phyloP scores from a whole-genome alignment of 768 basidiomycete species.

The Russula abietina region DNA sequence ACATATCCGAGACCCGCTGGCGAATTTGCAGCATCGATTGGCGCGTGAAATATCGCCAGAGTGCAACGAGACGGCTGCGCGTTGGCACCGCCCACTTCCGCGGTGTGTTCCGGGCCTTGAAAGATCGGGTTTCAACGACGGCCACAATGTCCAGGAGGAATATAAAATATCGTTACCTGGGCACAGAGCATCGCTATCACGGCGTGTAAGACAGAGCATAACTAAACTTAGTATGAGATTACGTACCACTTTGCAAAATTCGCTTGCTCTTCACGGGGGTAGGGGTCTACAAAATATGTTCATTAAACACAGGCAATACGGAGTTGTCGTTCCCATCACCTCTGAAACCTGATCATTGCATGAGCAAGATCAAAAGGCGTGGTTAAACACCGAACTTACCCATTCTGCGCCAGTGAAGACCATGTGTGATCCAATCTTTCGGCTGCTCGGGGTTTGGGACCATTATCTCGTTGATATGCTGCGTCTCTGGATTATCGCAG shows the following conservation, averaged over 20 bases:
- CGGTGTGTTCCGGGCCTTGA: slow-evolving; percentile 47
- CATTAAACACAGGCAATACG: background rate
- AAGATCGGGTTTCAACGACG: background rate
- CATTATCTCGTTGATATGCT: slow-evolving; percentile 42
- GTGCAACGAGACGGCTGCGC: slow-evolving; percentile 50
- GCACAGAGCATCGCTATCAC: slow-evolving; percentile 45
- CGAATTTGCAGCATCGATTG: slow-evolving; percentile 29
- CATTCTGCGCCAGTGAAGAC: slow-evolving; percentile 50
- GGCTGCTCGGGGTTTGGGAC: slow-evolving; percentile 41
- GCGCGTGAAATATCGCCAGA: slow-evolving; percentile 47
- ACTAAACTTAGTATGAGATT: background rate
- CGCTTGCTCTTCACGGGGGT: slow-evolving; percentile 48
- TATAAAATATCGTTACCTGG: slow-evolving; percentile 32
- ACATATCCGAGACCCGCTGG: slow-evolving; percentile 40
- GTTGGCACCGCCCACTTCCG: slow-evolving; percentile 22
- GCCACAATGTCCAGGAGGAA: too few species aligned
- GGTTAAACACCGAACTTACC: slow-evolving; percentile 35
- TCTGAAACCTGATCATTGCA: slow-evolving; percentile 42
- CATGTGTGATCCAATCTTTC: slow-evolving; percentile 54
- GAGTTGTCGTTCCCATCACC: slow-evolving; percentile 29
- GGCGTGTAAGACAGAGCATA: background rate
- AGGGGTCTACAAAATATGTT: slow-evolving; percentile 41
- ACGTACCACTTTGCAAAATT: slow-evolving; percentile 51
- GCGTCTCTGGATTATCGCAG: slow-evolving; percentile 42
- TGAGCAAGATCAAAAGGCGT: slow-evolving; percentile 10